These are phyloP conservation scores for Poronia punctata DNA, from an alignment of 495 filamentous ascomycete genomes.

Conservation along the genomic window DNA sequence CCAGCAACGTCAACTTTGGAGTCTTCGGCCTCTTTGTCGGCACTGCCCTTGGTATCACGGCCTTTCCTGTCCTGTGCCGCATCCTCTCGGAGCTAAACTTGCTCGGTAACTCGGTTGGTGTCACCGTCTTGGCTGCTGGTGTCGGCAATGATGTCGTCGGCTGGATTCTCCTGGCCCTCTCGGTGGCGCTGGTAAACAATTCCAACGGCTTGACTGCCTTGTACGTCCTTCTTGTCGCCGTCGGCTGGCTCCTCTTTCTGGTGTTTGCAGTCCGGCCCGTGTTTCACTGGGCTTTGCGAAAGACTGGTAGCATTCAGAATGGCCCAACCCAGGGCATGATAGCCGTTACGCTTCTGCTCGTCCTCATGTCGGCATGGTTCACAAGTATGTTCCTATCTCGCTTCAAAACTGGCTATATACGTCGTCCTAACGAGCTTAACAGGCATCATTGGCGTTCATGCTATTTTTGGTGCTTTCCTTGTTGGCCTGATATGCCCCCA, in stretches of 20 bases:
- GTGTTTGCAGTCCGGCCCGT: conserved; percentile 66
- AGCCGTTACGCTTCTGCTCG: conserved; percentile 71
- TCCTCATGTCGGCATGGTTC: conserved; percentile 84
- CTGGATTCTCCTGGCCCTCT: conserved; percentile 91
- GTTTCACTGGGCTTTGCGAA: conserved; percentile 68
- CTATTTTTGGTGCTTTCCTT: conserved; percentile 62
- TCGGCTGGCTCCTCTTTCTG: conserved; percentile 74
- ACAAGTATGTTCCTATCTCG: conserved; percentile 46
- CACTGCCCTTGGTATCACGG: conserved; percentile 91
- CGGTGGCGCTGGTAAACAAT: conserved; percentile 90
- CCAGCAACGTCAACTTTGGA: conserved; percentile 63
- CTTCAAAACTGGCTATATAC: neutral
- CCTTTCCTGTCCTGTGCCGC: conserved; percentile 91
- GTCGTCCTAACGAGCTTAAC: conserved; percentile 14
- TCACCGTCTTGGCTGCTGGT: conserved; percentile 87
- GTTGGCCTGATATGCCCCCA: conserved; percentile 91
- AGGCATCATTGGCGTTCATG: conserved; percentile 70
- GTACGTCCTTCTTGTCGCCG: conserved; percentile 71
- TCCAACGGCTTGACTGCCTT: conserved; percentile 77
- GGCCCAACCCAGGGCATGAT: conserved; percentile 86
- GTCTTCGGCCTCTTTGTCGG: conserved; percentile 90
- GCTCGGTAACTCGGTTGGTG: conserved; percentile 74
- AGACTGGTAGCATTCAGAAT: conserved; percentile 75
- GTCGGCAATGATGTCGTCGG: conserved; percentile 94
- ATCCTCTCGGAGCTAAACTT: conserved; percentile 92